phyloP scores from a whole-genome alignment of 345 rosid species.

The Populus simonii region DNA sequence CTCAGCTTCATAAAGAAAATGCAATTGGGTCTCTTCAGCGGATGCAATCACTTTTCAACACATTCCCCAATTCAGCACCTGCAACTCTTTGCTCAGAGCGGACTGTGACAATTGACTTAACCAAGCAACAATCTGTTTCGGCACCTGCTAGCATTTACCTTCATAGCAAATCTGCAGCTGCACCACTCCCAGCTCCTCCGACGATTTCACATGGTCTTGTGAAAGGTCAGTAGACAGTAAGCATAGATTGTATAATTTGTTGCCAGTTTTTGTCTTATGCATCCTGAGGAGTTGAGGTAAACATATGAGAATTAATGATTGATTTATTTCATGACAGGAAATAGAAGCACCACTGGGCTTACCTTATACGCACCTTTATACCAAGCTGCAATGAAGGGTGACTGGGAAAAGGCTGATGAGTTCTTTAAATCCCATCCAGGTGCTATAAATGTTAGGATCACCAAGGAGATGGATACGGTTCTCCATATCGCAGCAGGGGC shows the following conservation, averaged over 20 bases:
- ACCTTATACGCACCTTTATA: constrained; percentile 5
- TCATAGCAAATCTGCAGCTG: background rate
- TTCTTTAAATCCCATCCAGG: background rate
- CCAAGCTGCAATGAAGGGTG: constrained; percentile 16
- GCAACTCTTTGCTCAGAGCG: background rate
- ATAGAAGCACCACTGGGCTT: background rate
- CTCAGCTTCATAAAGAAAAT: background rate
- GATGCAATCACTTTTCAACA: background rate
- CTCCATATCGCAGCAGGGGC: constrained; percentile 29
- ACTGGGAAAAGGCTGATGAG: constrained; percentile 5
- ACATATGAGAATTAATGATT: background rate
- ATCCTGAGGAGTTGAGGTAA: background rate
- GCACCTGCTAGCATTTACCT: background rate
- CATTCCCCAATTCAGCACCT: background rate
- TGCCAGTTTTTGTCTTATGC: background rate
- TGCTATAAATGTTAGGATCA: constrained; percentile 9
- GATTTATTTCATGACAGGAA: background rate
- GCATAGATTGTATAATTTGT: background rate
- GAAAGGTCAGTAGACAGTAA: background rate
- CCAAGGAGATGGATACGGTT: constrained; percentile 1
- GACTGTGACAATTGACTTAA: background rate
- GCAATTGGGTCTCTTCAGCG: background rate
- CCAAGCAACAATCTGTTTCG: background rate
- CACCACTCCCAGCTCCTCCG: background rate
- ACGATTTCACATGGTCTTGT: background rate